Evolutionary conservation across 2,329 filamentous ascomycete species (phyloP), one percentile per base, ranked within the genome.

Genomic region (Colletotrichum paranaense): DNA sequence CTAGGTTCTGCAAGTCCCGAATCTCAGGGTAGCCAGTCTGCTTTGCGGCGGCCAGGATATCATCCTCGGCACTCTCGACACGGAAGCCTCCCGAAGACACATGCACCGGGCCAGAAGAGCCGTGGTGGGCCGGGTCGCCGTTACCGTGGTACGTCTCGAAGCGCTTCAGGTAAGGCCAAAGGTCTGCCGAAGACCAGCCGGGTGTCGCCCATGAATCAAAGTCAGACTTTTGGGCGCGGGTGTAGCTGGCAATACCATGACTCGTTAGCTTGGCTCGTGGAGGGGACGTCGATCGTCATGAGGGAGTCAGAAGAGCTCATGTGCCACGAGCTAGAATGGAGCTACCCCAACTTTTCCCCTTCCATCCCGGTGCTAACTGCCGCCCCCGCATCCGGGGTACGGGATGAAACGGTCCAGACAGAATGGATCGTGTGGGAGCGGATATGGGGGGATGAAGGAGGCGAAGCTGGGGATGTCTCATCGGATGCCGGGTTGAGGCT

Each of bases 151-250:
- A 79, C 22, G 76, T 78, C 62, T 79, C 78, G 16, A 78, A 74
- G 75, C 77, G 89, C 60, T 85, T 88, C 73, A 88, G 78, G 68
- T 87, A 84, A 0, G 87, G 87, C 3, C 86, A 72, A 78, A 90
- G 82, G 6, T 89, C 88, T 11, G 88, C 82, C 5, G 84, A 81
- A 19, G 79, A 79, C 88, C 88, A 90, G 0, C 88, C 88, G 19
- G 83, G 80, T 0, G 84, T 85, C 8, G 88, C 84, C 88, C 88
- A 90, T 7, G 84, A 83, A 75, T 90, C 87, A 66, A 85, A 88
- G 76, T 88, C 87, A 6, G 80, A 80, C 8, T 82, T 79, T 75
- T 87, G 84, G 14, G 83, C 84, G 32, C 85, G 79, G 2, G 84
- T 84, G 75, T 87, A 86, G 79, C 80, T 79, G 81, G 8, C 2